These are phyloP conservation scores for Prunus davidiana DNA, from an alignment of 306 rosid genomes.

Conservation along the genomic window DNA sequence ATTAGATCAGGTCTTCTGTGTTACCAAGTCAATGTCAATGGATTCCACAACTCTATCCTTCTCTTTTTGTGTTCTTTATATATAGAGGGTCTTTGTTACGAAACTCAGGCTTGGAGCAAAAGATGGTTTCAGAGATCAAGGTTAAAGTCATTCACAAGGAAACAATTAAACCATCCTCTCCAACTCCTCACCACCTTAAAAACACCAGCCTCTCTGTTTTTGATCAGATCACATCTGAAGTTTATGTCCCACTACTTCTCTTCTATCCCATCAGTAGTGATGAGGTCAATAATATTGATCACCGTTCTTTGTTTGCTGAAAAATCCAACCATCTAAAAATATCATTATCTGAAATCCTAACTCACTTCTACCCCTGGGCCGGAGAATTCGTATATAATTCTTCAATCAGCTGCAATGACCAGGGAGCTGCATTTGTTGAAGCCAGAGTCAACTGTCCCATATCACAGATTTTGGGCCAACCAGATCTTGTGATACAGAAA, in stretches of 20 bases:
- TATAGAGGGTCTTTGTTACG: too few relatives aligned
- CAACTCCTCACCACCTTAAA: slow-evolving; percentile 21
- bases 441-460: slow-evolving; percentile 10
- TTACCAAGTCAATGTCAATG: too few relatives aligned
- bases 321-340: background rate
- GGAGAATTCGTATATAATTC: background rate
- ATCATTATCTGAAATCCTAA: slow-evolving; percentile 8
- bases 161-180: slow-evolving; percentile 21
- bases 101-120: too few relatives aligned
- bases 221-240: slow-evolving; percentile 11
- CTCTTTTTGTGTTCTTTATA: too few relatives aligned
- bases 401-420: too few relatives aligned
- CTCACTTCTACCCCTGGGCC: slow-evolving; percentile 9
- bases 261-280: slow-evolving; percentile 3
- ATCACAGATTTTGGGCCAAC: background rate
- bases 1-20: too few relatives aligned
- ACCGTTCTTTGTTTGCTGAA: background rate
- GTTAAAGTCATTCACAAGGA: background rate
- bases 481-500: background rate
- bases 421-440: slow-evolving; percentile 14
- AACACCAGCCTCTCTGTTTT: slow-evolving; percentile 13
- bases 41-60: too few relatives aligned
- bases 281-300: background rate
- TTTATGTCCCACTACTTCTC: slow-evolving; percentile 12
- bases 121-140: background rate